Conservation (phyloP, 306 rosid species). For the Prunus mume region DNA sequence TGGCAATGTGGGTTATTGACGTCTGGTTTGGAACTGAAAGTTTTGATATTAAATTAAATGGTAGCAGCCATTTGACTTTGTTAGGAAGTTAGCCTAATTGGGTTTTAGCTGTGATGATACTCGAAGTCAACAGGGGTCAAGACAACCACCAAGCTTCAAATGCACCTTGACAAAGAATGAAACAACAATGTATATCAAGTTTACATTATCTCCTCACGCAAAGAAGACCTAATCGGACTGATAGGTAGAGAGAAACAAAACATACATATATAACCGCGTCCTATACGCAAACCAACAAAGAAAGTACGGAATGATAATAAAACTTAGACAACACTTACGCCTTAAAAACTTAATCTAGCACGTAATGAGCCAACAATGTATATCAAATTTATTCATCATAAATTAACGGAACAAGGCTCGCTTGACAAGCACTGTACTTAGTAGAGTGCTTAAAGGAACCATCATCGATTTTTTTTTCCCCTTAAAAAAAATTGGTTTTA, state of each 20-base stretch:
- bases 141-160: neutral
- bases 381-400: too few species aligned
- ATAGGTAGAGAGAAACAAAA: too few species aligned
- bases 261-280: too few species aligned
- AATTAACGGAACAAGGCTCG: too few species aligned
- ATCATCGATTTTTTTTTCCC: too few species aligned
- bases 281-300: too few species aligned
- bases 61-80: constrained; percentile 4
- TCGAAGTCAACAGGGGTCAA: neutral
- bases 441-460: too few species aligned
- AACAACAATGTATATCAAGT: neutral
- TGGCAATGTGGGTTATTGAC: neutral
- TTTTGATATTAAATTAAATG: neutral
- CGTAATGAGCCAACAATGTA: neutral
- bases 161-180: neutral
- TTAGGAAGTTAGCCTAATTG: neutral
- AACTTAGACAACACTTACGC: neutral
- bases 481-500: too few species aligned
- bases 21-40: neutral
- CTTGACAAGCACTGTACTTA: too few species aligned
- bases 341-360: neutral
- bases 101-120: neutral
- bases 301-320: neutral
- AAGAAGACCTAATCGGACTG: neutral
- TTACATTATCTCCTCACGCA: neutral